A percentile compares a stretch with the other conserved stretches of the same genome.
These are phyloP conservation scores for Lactarius tabidus DNA, from an alignment of 768 basidiomycete species.

Conservation along the genomic window DNA sequence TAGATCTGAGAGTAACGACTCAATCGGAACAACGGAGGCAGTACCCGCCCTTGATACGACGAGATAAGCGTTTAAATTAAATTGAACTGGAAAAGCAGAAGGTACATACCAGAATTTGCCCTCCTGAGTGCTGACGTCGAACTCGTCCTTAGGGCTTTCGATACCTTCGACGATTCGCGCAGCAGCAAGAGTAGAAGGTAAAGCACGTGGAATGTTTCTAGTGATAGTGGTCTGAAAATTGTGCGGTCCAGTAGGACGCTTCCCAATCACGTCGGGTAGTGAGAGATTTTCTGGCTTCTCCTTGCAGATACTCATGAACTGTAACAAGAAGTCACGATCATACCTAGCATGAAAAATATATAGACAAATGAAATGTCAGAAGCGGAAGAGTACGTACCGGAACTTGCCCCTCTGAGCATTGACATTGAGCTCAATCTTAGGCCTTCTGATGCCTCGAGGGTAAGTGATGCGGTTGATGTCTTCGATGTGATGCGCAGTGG, in stretches of 20 bases:
- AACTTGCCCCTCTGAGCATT: constrained; percentile 86
- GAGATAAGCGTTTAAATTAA: too few species aligned
- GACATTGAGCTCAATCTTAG: constrained; percentile 77
- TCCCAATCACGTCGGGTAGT: constrained; percentile 26
- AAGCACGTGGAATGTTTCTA: constrained; percentile 40
- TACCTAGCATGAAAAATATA: too few species aligned
- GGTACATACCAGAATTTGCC: too few species aligned
- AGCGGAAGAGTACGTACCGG: constrained; percentile 45
- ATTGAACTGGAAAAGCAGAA: too few species aligned
- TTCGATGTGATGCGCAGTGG: constrained; percentile 80
- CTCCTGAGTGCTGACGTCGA: constrained; percentile 77
- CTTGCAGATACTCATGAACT: too few species aligned
- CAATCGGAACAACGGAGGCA: background rate
- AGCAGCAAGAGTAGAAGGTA: constrained; percentile 70
- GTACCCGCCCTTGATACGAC: background rate
- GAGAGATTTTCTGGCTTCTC: too few species aligned
- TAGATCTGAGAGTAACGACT: background rate
- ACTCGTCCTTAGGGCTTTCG: constrained; percentile 73
- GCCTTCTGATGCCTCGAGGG: constrained; percentile 78
- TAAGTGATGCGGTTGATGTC: constrained; percentile 76
- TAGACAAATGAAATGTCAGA: background rate
- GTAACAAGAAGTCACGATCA: too few species aligned
- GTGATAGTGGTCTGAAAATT: constrained; percentile 57
- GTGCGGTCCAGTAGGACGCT: constrained; percentile 68
- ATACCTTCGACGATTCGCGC: constrained; percentile 82